Base-by-base conservation (phyloP, 1,284 basidiomycete species). In the Melampsora occidentalis region DNA sequence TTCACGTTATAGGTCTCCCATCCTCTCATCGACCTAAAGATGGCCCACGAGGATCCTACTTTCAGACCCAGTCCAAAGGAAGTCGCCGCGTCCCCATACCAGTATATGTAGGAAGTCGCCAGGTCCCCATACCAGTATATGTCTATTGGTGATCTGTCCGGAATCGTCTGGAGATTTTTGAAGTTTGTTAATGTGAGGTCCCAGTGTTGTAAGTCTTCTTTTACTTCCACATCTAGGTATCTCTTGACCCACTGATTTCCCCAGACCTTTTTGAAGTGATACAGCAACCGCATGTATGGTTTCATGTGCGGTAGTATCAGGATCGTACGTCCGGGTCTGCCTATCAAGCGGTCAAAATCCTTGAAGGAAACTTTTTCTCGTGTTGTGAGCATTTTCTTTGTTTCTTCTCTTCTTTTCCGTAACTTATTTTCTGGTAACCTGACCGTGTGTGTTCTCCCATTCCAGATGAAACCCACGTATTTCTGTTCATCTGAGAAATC, bases 121-220 rank as follows among this genome's bases (percentile, higher is more conserved):
- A n/a, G n/a, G 22, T 69, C 68, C 20, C 68, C 68, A 18, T 51
- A 20, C 68, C 68, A 69, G 1, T 39, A 28, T 10, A 51, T 5
- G 14, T 69, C 51, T 2, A 49, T 12, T 53, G 51, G 51, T 53
- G 16, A 4, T 14, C 5, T 20, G 22, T 18, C 18, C 22, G 51
- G 22, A 2, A 57, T 53, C 42, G 53, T 25, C 20, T 28, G 53
- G 28, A 48, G 46, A 10, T 57, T 49, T 2, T 25, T 53, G 22
- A 51, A 69, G 51, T 2, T 28, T 1, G 25, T 10, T 42, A 69
- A 49, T 3, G 25, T 33, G 1, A 1, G n/a, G n/a, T 2, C 7
- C 48, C 67, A 69, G 9, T n/a, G 39, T 2, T 67, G 2, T 3
- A 67, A 25, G 46, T 67, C 65, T 20, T 48, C 28, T 31, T n/a